Percentiles rank a stretch among this genome's conserved stretches.
phyloP scores from a whole-genome alignment of 352 stramenopile genomes.

The Phytophthora constricta region DNA sequence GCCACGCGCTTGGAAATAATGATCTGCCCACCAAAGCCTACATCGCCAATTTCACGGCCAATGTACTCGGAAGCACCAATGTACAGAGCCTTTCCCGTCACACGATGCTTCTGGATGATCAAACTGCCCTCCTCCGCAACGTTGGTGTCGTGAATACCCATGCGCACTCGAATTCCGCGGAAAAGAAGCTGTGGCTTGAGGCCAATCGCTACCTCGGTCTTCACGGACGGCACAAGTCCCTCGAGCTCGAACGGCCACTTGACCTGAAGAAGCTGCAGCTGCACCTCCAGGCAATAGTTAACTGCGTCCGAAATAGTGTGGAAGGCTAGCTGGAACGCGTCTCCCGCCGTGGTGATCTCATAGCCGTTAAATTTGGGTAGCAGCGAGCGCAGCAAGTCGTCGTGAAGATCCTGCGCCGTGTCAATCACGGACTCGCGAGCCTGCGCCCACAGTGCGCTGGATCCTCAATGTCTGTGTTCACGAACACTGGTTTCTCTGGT shows the following conservation, averaged over 20 bases:
- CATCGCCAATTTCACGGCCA: conserved; percentile 64
- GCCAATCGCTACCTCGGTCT: conserved; percentile 54
- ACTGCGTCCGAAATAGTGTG: conserved; percentile 67
- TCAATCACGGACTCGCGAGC: conserved; percentile 63
- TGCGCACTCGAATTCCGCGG: conserved; percentile 69
- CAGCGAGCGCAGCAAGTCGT: conserved; percentile 61
- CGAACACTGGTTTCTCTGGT: conserved; percentile 64
- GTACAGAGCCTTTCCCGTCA: conserved; percentile 73
- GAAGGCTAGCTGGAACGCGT: conserved; percentile 81
- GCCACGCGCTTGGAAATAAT: conserved; percentile 70
- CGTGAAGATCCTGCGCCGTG: conserved; percentile 62
- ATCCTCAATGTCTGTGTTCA: conserved; percentile 85
- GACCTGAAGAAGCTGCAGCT: conserved; percentile 57
- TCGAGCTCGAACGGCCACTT: conserved; percentile 73
- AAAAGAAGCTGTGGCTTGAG: conserved; percentile 64
- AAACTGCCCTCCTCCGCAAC: conserved; percentile 56
- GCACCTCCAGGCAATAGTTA: conserved; percentile 71
- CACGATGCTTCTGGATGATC: conserved; percentile 59
- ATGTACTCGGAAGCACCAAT: conserved; percentile 73
- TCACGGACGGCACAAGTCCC: conserved; percentile 55
- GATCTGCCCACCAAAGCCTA: conserved; percentile 74
- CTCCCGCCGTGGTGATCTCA: conserved; percentile 78
- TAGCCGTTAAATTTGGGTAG: conserved; percentile 67
- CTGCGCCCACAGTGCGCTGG: conserved; percentile 73
- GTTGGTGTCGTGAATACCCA: conserved; percentile 78